Base-by-base conservation (phyloP, 805 yeast genomes). In the Pichia eremophila region DNA sequence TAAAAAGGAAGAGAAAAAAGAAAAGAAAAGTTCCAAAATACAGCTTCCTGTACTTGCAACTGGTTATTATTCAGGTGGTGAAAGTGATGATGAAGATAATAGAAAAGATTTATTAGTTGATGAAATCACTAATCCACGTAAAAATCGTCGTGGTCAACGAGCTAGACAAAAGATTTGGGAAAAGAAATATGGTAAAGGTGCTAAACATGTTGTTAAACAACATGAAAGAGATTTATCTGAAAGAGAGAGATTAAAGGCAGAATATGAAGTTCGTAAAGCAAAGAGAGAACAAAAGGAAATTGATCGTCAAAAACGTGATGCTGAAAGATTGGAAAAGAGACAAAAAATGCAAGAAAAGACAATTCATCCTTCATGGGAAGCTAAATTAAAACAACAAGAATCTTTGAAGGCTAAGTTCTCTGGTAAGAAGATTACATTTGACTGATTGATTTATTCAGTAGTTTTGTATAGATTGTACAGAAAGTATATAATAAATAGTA, bases 111-210 rank as follows among this genome's bases (percentile, higher is more conserved):
- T 69, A 42, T 69, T 74, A 10, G 79, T 79, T 7, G 75, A 79
- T 48, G 72, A 69, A 42, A 67, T 73, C 4, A 79, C 81, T 1
- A 60, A 75, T 29, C 46, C 52, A 11, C 76, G 91, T 53, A 88
- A 89, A 57, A 93, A 93, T 64, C 75, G 99, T 68, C 79, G 97
- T 64, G 99, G 99, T 27, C 99, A 93, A 69, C 75, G 98, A 51
- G 99, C 97, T 1, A 81, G 99, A 68, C 93, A 91, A 64, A 84
- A 85, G 71, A 88, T 93, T 45, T 93, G 98, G 98, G 99, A 89
- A 61, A 70, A 77, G 67, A 91, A 93, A 64, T 93, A 73, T 61
- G 98, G 98, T 28, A 64, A 64, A 18, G 69, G 72, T 27, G 99
- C 99, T n/a, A 81, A 79, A 48, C 99, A 93, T 63, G 75, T 90